These are phyloP conservation scores for Trichophaea hybrida DNA, from an alignment of 2,329 filamentous ascomycete genomes.

Conservation along the genomic window DNA sequence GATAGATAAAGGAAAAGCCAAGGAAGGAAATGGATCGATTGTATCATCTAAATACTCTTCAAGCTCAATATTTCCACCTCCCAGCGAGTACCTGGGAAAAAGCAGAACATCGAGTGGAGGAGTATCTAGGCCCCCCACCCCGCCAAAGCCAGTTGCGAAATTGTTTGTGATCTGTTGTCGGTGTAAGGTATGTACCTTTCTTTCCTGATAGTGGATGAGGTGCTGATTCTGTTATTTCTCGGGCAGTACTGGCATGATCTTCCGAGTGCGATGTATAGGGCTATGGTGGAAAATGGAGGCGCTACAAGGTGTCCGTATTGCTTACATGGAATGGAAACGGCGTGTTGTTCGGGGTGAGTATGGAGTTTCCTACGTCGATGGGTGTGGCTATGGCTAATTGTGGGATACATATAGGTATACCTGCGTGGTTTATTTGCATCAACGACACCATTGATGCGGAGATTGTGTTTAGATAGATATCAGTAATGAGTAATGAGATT, in stretches of 20 bases:
- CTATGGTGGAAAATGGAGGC: constrained; percentile 22
- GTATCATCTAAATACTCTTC: constrained; percentile 1
- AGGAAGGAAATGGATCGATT: not conserved
- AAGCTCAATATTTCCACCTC: not conserved
- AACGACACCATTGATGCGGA: constrained; percentile 13
- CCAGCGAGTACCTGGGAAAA: constrained; percentile 5
- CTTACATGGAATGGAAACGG: constrained; percentile 20
- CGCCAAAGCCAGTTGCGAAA: constrained; percentile 21
- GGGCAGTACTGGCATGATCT: constrained; percentile 20
- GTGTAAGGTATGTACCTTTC: constrained; percentile 9
- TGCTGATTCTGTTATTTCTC: not conserved
- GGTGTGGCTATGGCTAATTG: not conserved
- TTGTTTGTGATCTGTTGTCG: constrained; percentile 22
- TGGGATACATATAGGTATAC: constrained; percentile 13
- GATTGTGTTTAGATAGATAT: too few species aligned
- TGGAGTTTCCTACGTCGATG: too few species aligned
- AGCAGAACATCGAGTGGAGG: not conserved
- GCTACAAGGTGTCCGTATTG: constrained; percentile 23
- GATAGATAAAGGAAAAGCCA: not conserved
- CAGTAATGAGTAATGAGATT: too few species aligned
- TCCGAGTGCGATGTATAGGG: constrained; percentile 21
- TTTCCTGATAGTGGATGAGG: not conserved
- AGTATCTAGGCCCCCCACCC: constrained; percentile 10
- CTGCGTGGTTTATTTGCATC: constrained; percentile 23
- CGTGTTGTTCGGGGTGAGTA: constrained; percentile 21